Evolutionary conservation across 768 basidiomycete species (phyloP).

Genomic region (Gautieria morchelliformis): DNA sequence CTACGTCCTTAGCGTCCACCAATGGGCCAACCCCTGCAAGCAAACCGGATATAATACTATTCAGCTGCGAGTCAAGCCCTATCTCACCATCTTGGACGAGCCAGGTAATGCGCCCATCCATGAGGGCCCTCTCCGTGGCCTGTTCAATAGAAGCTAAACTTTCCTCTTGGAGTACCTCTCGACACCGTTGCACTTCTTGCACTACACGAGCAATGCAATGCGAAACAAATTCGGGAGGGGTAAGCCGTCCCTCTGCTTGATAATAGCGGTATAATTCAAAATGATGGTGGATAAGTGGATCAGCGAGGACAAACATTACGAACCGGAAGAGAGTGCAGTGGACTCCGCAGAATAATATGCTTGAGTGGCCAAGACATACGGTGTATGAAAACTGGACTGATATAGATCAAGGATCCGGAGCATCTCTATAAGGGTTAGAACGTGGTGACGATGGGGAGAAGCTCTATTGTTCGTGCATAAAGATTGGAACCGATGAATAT

Average conservation of each 20-base stretch:
- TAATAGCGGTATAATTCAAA: background rate
- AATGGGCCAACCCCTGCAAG: conserved; percentile 42
- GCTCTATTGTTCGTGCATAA: background rate
- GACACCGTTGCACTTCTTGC: conserved; percentile 50
- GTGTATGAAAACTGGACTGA: conserved; percentile 42
- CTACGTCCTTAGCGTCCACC: conserved; percentile 37
- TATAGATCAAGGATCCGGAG: conserved; percentile 53
- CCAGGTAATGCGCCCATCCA: conserved; percentile 36
- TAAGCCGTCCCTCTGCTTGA: conserved; percentile 24
- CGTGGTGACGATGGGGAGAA: conserved; percentile 22
- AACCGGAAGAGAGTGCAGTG: conserved; percentile 1
- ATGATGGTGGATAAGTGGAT: conserved; percentile 2
- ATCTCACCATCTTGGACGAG: conserved; percentile 28
- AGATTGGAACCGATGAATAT: conserved; percentile 7
- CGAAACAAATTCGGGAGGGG: conserved; percentile 44
- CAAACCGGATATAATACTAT: conserved; percentile 10
- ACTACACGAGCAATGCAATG: conserved; percentile 35
- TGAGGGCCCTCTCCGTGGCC: conserved; percentile 43
- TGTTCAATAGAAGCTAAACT: conserved; percentile 44
- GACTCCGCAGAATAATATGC: conserved; percentile 50
- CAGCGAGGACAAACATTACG: background rate
- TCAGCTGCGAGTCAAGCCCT: conserved; percentile 12
- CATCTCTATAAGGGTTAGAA: conserved; percentile 46
- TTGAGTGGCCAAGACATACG: conserved; percentile 39
- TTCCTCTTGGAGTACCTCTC: conserved; percentile 38